These are phyloP conservation scores for Aspergillus oerlinghausenensis DNA, from an alignment of 2,329 filamentous ascomycete genomes.

Conservation along the genomic window DNA sequence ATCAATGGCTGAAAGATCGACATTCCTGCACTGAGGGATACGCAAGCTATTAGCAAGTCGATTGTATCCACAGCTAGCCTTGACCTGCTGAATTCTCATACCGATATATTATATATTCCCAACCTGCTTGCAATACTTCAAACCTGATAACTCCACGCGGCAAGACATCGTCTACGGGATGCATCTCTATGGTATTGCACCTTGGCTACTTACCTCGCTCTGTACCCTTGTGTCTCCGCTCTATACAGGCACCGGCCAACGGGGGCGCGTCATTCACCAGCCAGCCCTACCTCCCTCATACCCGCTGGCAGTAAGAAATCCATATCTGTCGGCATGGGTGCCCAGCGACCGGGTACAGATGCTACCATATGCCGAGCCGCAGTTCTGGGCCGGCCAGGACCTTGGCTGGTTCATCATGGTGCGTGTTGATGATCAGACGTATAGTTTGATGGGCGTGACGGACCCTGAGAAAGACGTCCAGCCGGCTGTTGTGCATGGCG, in stretches of 20 bases:
- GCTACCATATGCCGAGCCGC: constrained; percentile 35
- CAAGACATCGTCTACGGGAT: background rate
- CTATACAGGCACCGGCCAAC: constrained; percentile 6
- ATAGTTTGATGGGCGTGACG: constrained; percentile 40
- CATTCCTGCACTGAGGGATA: background rate
- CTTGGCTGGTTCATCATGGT: constrained; percentile 42
- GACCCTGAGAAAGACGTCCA: constrained; percentile 21
- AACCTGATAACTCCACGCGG: background rate
- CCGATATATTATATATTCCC: background rate
- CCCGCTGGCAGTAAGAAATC: constrained; percentile 41
- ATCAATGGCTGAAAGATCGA: background rate
- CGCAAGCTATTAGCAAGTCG: background rate
- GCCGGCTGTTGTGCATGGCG: constrained; percentile 31
- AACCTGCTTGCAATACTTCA: background rate
- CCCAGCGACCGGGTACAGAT: constrained; percentile 35
- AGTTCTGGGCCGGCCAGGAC: constrained; percentile 42
- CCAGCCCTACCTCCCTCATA: constrained; percentile 40
- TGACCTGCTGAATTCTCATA: background rate
- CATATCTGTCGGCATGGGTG: constrained; percentile 44
- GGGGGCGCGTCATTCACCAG: constrained; percentile 13
- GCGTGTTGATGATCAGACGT: constrained; percentile 37
- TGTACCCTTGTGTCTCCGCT: constrained; percentile 16
- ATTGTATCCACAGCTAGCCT: background rate
- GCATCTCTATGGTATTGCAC: constrained; percentile 9
- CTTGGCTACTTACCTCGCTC: constrained; percentile 18